These are phyloP conservation scores for Phoma herbarum DNA, from an alignment of 2,329 filamentous ascomycete species.

Conservation along the genomic window DNA sequence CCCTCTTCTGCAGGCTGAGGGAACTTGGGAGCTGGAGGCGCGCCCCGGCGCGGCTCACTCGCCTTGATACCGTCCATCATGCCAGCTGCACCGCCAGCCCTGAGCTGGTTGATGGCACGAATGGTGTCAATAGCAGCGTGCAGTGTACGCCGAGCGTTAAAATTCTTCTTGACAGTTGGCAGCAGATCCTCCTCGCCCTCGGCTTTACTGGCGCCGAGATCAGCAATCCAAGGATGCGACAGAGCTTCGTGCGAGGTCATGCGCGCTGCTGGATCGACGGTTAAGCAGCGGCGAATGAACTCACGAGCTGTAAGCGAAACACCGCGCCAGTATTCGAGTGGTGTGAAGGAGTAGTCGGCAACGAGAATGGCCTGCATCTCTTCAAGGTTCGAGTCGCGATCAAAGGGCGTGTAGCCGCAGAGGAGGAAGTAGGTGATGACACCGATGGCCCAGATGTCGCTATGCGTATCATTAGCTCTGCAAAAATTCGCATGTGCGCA, in stretches of 20 bases:
- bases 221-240: conserved; percentile 71
- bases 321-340: conserved; percentile 94
- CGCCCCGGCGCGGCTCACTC: conserved; percentile 59
- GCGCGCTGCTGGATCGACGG: conserved; percentile 83
- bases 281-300: conserved; percentile 91
- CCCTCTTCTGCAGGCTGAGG: conserved; percentile 46
- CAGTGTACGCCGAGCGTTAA: conserved; percentile 70
- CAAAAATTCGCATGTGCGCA: neutral
- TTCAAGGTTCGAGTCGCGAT: conserved; percentile 95
- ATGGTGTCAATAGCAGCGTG: conserved; percentile 75
- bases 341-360: conserved; percentile 95
- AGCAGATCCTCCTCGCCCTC: conserved; percentile 62
- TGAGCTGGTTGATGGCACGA: conserved; percentile 72
- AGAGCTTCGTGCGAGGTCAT: conserved; percentile 88
- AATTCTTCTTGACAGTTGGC: conserved; percentile 74
- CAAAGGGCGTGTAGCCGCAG: conserved; percentile 97
- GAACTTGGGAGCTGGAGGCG: conserved; percentile 42
- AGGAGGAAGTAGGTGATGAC: conserved; percentile 99
- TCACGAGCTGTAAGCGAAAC: conserved; percentile 85
- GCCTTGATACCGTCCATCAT: conserved; percentile 70
- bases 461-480: conserved; percentile 44
- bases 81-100: conserved; percentile 65
- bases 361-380: conserved; percentile 99
- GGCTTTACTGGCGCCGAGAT: conserved; percentile 58
- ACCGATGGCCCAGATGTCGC: conserved; percentile 95